A percentile compares a stretch with the other conserved stretches of the same genome.
These are phyloP conservation scores for Colletotrichum orbiculare DNA, from an alignment of 2,329 filamentous ascomycete genomes.

Conservation along the genomic window DNA sequence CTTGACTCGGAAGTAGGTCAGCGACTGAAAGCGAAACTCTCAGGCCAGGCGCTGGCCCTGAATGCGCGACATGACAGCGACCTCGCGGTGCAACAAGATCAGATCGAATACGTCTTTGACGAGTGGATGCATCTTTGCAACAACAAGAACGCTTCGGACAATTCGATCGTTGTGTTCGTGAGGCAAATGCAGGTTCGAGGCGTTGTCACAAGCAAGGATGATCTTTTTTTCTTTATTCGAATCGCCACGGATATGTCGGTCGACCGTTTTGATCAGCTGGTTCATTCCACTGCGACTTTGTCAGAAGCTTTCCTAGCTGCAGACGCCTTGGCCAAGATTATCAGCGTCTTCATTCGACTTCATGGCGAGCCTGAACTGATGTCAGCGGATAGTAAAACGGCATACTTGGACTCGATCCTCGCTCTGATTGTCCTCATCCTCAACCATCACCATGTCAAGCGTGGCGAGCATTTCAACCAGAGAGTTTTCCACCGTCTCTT, in stretches of 20 bases:
- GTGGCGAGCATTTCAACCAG: conserved; percentile 85
- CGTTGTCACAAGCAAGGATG: conserved; percentile 78
- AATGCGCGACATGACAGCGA: conserved; percentile 4
- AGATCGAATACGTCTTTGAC: conserved; percentile 94
- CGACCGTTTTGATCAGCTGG: conserved; percentile 78
- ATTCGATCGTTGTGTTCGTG: conserved; percentile 79
- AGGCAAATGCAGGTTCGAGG: conserved; percentile 82
- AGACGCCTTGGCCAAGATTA: conserved; percentile 85
- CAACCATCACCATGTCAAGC: conserved; percentile 85
- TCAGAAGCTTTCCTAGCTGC: conserved; percentile 69
- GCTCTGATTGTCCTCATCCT: conserved; percentile 83
- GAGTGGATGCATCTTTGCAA: conserved; percentile 91
- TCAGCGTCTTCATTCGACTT: conserved; percentile 79
- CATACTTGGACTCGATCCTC: conserved; percentile 82
- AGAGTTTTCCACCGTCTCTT: conserved; percentile 93
- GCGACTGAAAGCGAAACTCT: conserved; percentile 75
- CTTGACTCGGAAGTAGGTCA: conserved; percentile 72
- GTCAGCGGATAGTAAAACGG: conserved; percentile 70
- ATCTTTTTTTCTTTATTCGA: conserved; percentile 83
- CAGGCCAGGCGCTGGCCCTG: conserved; percentile 63
- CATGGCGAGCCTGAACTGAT: conserved; percentile 71
- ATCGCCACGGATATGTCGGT: conserved; percentile 84
- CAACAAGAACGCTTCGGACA: conserved; percentile 80
- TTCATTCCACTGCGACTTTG: conserved; percentile 69
- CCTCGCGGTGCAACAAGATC: conserved; percentile 69